Base-by-base conservation (phyloP, 306 rosid genomes). In the Castanea mollissima region DNA sequence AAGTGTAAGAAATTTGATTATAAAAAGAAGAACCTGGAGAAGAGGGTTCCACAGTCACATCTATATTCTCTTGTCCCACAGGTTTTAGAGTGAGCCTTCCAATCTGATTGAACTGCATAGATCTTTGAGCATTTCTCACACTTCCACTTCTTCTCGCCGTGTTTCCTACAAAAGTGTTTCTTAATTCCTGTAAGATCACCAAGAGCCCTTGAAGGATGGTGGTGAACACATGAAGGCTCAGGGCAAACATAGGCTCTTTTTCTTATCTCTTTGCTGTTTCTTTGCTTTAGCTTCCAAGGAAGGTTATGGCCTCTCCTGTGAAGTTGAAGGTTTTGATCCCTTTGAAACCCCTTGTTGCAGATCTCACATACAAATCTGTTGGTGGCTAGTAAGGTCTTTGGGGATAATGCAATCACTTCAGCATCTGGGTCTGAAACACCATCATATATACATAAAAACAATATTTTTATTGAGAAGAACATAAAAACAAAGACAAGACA, bases 81-180 rank as follows among this genome's bases (percentile, higher is more conserved):
- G 25, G 94, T 91, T 84, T 96, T 96, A 54, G 94, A 86, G 85
- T 96, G 99, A 87, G 99, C 98, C 80, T 90, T 96, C 98, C 99
- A 96, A 83, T 96, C 99, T 19, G 99, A 96, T 76, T 91, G 94
- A 85, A 96, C 99, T 0, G 99, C 98, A 73, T 96, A 96, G 75
- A 93, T 82, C 92, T 93, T 96, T 4, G 93, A 90, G 85, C 99
- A 96, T 82, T 91, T 96, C 2, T 90, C 94, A 83, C 99, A 96
- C 85, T 93, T 96, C 99, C 99, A 96, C 80, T 96, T 96, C 85
- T 96, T 93, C 93, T 96, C 99, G 5, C 99, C 97, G 74, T 96
- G 99, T 75, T 96, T 96, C 80, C 99, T 93, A 75, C 94, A 88
- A 18, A 62, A 96, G 81, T 96, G 99, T 60, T 96, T 96, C 89